phyloP scores from a whole-genome alignment of 805 yeast species.

The Saccharomycopsis guyanensis region DNA sequence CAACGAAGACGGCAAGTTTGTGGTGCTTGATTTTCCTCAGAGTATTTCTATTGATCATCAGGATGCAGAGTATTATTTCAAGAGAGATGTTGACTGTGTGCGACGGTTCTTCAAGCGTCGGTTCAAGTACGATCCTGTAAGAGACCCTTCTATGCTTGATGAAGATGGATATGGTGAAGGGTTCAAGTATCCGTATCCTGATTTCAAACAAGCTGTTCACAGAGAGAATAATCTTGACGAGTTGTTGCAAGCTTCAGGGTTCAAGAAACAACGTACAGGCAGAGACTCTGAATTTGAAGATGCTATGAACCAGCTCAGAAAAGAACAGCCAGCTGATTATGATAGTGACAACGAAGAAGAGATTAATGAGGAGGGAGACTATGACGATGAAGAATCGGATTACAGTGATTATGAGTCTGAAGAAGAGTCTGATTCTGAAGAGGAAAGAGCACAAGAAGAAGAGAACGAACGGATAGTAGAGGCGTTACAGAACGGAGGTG shows the following conservation, averaged over 20 bases:
- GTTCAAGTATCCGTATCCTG: slow-evolving; percentile 68
- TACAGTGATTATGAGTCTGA: slow-evolving; percentile 24
- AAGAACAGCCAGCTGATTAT: slow-evolving; percentile 27
- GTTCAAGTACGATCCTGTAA: slow-evolving; percentile 62
- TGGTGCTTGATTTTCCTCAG: slow-evolving; percentile 97
- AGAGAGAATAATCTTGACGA: slow-evolving; percentile 68
- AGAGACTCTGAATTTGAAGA: slow-evolving; percentile 28
- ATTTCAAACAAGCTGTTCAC: slow-evolving; percentile 65
- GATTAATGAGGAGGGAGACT: slow-evolving; percentile 24
- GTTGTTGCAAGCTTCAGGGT: slow-evolving; percentile 91
- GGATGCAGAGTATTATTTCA: slow-evolving; percentile 82
- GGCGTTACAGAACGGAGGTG: slow-evolving; percentile 57
- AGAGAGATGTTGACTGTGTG: slow-evolving; percentile 89
- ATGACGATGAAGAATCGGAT: slow-evolving; percentile 28
- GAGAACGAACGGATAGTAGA: slow-evolving; percentile 59
- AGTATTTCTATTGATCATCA: slow-evolving; percentile 88
- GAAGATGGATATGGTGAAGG: slow-evolving; percentile 80
- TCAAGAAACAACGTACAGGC: slow-evolving; percentile 28
- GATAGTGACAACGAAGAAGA: slow-evolving; percentile 40
- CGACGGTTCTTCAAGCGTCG: slow-evolving; percentile 74
- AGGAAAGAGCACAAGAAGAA: slow-evolving; percentile 32
- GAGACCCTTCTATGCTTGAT: slow-evolving; percentile 66
- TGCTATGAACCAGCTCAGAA: slow-evolving; percentile 21
- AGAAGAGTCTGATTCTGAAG: slow-evolving; percentile 27
- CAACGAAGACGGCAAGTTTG: slow-evolving; percentile 61